Evolutionary conservation across 495 filamentous ascomycete species (phyloP).

Genomic region (Hypomontagnella monticulosa): DNA sequence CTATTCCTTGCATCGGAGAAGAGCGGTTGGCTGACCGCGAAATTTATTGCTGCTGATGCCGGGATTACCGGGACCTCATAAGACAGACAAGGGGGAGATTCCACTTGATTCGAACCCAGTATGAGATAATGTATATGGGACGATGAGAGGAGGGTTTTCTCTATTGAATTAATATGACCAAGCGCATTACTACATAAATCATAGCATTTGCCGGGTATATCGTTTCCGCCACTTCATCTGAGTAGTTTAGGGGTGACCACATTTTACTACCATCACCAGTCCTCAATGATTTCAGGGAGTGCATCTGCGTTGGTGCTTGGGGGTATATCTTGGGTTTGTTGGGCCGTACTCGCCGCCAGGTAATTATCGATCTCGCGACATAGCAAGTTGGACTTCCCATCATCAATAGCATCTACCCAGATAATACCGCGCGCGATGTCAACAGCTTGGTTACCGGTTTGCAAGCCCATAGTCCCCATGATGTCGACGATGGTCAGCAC

Average conservation of each 20-base stretch:
- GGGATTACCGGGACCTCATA: slow-evolving; percentile 42
- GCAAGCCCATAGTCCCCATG: slow-evolving; percentile 37
- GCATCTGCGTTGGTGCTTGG: background rate
- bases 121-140: background rate
- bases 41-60: slow-evolving; percentile 59
- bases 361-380: slow-evolving; percentile 37
- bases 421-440: slow-evolving; percentile 40
- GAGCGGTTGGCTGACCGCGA: slow-evolving; percentile 61
- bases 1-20: slow-evolving; percentile 58
- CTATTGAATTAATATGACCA: background rate
- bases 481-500: slow-evolving; percentile 39
- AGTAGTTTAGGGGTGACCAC: background rate
- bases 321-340: background rate
- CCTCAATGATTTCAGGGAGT: background rate
- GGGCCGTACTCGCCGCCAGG: slow-evolving; percentile 14
- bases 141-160: background rate
- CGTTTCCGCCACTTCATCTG: too few relatives aligned
- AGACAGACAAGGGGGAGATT: background rate
- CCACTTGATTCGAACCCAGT: background rate
- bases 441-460: slow-evolving; percentile 27
- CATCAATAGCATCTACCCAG: slow-evolving; percentile 40
- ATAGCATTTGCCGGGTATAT: background rate
- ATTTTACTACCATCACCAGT: background rate
- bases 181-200: background rate
- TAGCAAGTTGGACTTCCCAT: slow-evolving; percentile 30